These are phyloP conservation scores for Pittosporum tobira DNA, from an alignment of 129 eudicot species.

Conservation along the genomic window DNA sequence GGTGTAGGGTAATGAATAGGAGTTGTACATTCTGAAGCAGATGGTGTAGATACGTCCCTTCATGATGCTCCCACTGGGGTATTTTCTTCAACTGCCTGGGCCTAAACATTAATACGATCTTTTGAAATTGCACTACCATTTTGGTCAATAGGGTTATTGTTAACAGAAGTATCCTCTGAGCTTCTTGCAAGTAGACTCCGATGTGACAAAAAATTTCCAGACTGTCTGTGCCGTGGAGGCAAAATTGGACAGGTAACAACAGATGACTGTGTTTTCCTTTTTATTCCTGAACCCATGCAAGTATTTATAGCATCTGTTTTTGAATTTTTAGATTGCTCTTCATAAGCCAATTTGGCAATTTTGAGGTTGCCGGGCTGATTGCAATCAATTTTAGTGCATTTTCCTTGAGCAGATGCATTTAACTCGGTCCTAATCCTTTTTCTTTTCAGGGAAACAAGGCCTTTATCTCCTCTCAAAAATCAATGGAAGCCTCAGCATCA, in stretches of 20 bases:
- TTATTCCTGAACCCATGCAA: constrained; percentile 6
- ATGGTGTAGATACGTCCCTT: constrained; percentile 18
- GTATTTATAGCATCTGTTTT: constrained; percentile 14
- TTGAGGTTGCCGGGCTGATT: not conserved
- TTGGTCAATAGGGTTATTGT: not conserved
- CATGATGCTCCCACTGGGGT: no score
- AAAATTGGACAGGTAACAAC: not conserved
- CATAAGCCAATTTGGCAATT: not conserved
- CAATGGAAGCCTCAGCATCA: constrained; percentile 16
- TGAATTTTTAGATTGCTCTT: constrained; percentile 24
- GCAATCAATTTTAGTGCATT: constrained; percentile 1
- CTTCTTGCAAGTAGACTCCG: not conserved
- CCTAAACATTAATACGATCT: constrained; percentile 1
- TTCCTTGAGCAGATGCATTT: constrained; percentile 12
- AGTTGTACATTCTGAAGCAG: constrained; percentile 30
- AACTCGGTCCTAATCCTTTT: constrained; percentile 14
- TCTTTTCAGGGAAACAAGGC: constrained; percentile 11
- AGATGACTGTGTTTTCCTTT: no score
- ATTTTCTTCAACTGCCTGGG: constrained; percentile 14
- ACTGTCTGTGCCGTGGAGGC: not conserved
- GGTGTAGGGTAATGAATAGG: constrained; percentile 43
- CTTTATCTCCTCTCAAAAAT: constrained; percentile 19
- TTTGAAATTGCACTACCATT: constrained; percentile 3
- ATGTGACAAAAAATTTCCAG: not conserved
- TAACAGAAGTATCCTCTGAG: not conserved